Evolutionary conservation across 805 yeast genomes (phyloP).

Genomic region (Clavispora carvajalis): DNA sequence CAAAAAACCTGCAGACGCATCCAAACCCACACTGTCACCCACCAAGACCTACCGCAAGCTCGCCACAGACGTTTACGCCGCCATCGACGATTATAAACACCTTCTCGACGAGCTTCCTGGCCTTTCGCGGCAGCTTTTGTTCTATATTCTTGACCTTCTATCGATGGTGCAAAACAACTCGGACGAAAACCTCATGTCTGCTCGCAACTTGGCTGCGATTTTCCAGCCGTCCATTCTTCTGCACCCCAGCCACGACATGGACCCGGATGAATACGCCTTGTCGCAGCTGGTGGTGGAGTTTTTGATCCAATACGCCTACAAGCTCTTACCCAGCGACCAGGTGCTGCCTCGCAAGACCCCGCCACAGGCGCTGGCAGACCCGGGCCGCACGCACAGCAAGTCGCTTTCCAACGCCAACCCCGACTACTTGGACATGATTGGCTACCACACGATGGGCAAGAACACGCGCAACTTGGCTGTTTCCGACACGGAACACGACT

Average conservation of each 20-base stretch:
- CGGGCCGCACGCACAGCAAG: constrained; percentile 29
- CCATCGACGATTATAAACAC: constrained; percentile 64
- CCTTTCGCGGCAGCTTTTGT: constrained; percentile 74
- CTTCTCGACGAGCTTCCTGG: constrained; percentile 68
- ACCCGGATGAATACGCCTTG: constrained; percentile 84
- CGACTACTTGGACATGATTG: constrained; percentile 34
- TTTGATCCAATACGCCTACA: constrained; percentile 78
- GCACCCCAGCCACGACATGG: constrained; percentile 89
- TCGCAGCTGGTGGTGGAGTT: constrained; percentile 86
- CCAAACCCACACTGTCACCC: too few relatives aligned
- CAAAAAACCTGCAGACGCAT: too few relatives aligned
- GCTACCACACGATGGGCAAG: constrained; percentile 22
- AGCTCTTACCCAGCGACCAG: constrained; percentile 55
- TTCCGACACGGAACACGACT: constrained; percentile 15
- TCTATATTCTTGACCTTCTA: constrained; percentile 80
- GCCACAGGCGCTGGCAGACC: too few relatives aligned
- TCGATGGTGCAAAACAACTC: constrained; percentile 80
- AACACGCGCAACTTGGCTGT: constrained; percentile 8
- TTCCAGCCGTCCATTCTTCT: constrained; percentile 95
- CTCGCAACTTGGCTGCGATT: constrained; percentile 88
- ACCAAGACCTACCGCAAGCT: constrained; percentile 51
- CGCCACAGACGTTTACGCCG: constrained; percentile 59
- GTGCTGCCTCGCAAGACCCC: too few relatives aligned
- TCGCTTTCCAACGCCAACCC: constrained; percentile 26
- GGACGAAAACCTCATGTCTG: constrained; percentile 80